Evolutionary conservation across 2,329 filamentous ascomycete genomes (phyloP), one percentile per base, ranked within the genome.

Genomic region (Leptographium radiaticola): DNA sequence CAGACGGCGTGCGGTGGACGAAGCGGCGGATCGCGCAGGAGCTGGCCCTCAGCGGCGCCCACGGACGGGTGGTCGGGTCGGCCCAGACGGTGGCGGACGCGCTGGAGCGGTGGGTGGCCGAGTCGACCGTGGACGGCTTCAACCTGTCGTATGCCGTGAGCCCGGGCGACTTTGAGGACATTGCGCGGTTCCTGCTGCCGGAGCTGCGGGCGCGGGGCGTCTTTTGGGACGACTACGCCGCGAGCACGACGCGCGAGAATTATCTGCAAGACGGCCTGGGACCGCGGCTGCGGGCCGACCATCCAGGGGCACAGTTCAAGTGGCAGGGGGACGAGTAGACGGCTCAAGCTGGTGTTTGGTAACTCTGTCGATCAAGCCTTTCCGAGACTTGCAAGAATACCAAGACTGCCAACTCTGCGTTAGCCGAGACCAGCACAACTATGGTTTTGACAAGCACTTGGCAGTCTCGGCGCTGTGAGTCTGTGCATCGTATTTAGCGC

Each of bases 71-170:
- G 3, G 79, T 87, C 0, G 84, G 85, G 0, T 86, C 81, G 0
- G 70, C 84, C 0, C 65, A 73, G 18, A 76, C 80, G 58, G 82
- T 87, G 1, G 84, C 81, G 0, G 83, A 88, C 62, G 74, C 76
- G 38, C 71, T 89, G 55, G 80, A 88, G 65, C 67, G 71, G 1
- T 88, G 84, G 83, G 71, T 87, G 0, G 62, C 70, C 8, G 83
- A 86, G 63, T 82, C 81, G 0, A 84, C 86, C 59, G 76, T 88
- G 1, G 84, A 88, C 62, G 84, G 84, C 0, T 89, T 89, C 67
- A 89, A 89, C 62, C 75, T 88, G 63, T 82, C 61, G 7, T 44
- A 52, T 38, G 52, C 51, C 31, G 54, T 49, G 10, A 51, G 83
- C 82, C 0, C 74, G 75, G 43, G 81, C 80, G 52, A 49, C 0